Evolutionary conservation across 2,329 filamentous ascomycete genomes (phyloP).

Genomic region (Botrytis sinoallii): DNA sequence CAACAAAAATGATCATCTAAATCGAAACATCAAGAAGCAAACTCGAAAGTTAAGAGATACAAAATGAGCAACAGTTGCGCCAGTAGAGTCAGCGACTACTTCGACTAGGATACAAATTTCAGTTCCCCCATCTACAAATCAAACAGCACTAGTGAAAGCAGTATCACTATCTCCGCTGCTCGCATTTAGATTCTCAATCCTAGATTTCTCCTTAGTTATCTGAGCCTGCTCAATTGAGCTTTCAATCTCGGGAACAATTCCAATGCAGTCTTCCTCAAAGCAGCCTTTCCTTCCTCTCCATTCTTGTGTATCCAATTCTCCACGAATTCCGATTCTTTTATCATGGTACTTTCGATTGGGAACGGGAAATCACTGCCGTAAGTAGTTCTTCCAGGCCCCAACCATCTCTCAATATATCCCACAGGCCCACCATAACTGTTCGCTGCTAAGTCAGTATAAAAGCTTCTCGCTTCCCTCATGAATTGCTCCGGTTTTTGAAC

Average conservation of each 20-base stretch:
- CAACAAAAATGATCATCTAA: not conserved
- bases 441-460: not conserved
- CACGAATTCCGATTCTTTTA: not conserved
- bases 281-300: not conserved
- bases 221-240: not conserved
- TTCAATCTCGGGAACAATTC: not conserved
- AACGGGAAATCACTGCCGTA: conserved; percentile 10
- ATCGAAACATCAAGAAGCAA: not conserved
- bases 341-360: not conserved
- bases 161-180: not conserved
- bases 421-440: not conserved
- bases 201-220: too few relatives aligned
- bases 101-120: not conserved
- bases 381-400: not conserved
- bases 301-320: not conserved
- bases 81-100: too few relatives aligned
- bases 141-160: not conserved
- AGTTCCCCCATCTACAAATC: not conserved
- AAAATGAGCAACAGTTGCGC: not conserved
- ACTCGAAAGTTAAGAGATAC: not conserved
- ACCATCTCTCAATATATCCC: not conserved
- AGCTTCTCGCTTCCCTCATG: conserved; percentile 1
- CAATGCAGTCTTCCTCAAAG: not conserved
- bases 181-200: too few relatives aligned
- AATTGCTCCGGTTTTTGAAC: not conserved